phyloP scores from a whole-genome alignment of 139 green algal species.

The Eudorina sp. region DNA sequence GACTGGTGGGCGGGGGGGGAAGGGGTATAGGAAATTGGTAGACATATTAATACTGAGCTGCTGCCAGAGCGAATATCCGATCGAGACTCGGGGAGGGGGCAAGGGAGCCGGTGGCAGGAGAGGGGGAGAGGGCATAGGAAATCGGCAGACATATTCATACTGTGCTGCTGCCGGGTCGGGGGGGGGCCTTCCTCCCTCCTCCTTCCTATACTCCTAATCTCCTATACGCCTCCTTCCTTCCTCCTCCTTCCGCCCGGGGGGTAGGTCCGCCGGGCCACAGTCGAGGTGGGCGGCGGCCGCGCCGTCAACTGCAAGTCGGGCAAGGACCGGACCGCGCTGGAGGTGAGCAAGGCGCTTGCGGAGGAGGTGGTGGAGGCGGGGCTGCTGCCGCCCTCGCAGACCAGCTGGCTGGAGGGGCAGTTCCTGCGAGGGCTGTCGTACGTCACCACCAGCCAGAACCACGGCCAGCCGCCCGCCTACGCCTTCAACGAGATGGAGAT shows the following conservation, averaged over 20 bases:
- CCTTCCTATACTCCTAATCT: too few species aligned
- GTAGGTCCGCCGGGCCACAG: conserved; percentile 46
- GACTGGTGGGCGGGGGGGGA: conserved; percentile 38
- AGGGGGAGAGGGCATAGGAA: too few species aligned
- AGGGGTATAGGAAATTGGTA: too few species aligned
- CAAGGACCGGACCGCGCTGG: conserved; percentile 65
- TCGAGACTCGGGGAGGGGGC: too few species aligned
- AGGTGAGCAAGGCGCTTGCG: conserved; percentile 46
- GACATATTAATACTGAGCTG: too few species aligned
- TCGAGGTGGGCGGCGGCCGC: conserved; percentile 46
- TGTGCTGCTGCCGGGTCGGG: too few species aligned
- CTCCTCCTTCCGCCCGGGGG: too few species aligned
- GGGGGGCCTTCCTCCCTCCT: too few species aligned
- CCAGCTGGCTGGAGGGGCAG: conserved; percentile 28
- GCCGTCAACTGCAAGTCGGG: conserved; percentile 65
- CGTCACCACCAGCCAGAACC: conserved; percentile 57
- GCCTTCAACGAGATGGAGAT: conserved; percentile 66
- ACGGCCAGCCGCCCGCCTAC: conserved; percentile 58
- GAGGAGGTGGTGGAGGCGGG: conserved; percentile 45
- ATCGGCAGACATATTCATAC: too few species aligned
- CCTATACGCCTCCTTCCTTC: too few species aligned
- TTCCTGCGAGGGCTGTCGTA: conserved; percentile 55
- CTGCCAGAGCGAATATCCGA: too few species aligned
- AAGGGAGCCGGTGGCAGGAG: too few species aligned
- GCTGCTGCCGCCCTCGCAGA: neutral